Conservation (phyloP, 78 protist species). For the Isochrysis galbana region DNA sequence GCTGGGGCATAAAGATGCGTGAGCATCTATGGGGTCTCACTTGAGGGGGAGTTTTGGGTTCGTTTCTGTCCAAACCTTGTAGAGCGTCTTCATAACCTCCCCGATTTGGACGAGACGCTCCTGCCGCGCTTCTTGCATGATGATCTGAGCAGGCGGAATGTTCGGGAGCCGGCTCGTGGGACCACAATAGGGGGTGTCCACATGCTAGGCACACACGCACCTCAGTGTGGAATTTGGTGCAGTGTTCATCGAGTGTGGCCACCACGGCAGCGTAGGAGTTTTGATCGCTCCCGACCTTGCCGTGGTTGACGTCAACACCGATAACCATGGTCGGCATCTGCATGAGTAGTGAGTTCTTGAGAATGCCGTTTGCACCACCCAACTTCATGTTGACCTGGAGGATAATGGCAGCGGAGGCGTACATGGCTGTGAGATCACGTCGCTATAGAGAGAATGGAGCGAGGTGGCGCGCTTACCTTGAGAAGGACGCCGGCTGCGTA, state of each 20-base stretch:
- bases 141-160: too few relatives aligned
- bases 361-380: not conserved
- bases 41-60: too few relatives aligned
- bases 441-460: not conserved
- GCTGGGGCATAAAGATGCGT: too few relatives aligned
- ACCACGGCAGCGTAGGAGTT: not conserved
- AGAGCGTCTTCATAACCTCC: too few relatives aligned
- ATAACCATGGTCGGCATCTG: not conserved
- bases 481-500: not conserved
- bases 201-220: too few relatives aligned
- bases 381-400: not conserved
- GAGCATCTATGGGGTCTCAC: too few relatives aligned
- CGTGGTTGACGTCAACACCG: not conserved
- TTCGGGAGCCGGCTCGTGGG: too few relatives aligned
- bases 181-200: too few relatives aligned
- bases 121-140: not conserved
- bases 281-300: not conserved
- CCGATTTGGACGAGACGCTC: too few relatives aligned
- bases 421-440: not conserved
- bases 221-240: not conserved
- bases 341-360: not conserved
- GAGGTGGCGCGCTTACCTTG: not conserved
- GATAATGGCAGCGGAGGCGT: not conserved
- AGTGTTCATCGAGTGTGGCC: not conserved
- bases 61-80: too few relatives aligned